These are phyloP conservation scores for Wickerhamiella hasegawae DNA, from an alignment of 805 yeast genomes.

Conservation along the genomic window DNA sequence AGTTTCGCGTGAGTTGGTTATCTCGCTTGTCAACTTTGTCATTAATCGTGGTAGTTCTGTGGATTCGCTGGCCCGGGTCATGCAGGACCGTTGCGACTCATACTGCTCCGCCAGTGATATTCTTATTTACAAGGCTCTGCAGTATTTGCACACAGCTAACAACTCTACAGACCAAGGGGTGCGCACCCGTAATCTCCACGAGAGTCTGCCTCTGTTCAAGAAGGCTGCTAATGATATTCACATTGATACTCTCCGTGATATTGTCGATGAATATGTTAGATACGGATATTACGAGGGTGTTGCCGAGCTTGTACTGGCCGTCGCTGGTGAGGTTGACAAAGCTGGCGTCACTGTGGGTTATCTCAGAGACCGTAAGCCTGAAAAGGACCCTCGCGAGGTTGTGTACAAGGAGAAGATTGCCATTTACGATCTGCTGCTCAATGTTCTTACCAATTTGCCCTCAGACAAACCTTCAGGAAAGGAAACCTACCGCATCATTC, in stretches of 20 bases:
- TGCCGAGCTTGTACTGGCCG: slow-evolving; percentile 60
- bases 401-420: slow-evolving; percentile 37
- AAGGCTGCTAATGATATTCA: slow-evolving; percentile 65
- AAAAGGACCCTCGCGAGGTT: slow-evolving; percentile 34
- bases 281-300: slow-evolving; percentile 75
- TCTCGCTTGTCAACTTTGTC: slow-evolving; percentile 77
- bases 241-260: slow-evolving; percentile 65
- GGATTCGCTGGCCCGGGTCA: slow-evolving; percentile 69
- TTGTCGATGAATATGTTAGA: slow-evolving; percentile 60
- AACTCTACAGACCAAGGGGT: no score
- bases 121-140: slow-evolving; percentile 83
- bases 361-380: slow-evolving; percentile 33
- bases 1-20: slow-evolving; percentile 69
- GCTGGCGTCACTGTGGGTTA: slow-evolving; percentile 43
- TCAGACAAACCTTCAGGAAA: slow-evolving; percentile 33
- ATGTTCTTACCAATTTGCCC: slow-evolving; percentile 57
- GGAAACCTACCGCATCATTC: slow-evolving; percentile 54
- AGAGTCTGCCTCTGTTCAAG: slow-evolving; percentile 62
- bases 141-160: slow-evolving; percentile 45
- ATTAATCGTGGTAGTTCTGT: slow-evolving; percentile 87
- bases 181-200: slow-evolving; percentile 44
- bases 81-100: slow-evolving; percentile 87
- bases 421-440: slow-evolving; percentile 61
- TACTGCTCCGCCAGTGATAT: slow-evolving; percentile 92
- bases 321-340: slow-evolving; percentile 54